Base-by-base conservation (phyloP, 1,284 basidiomycete species). In the Tylopilus sp. region DNA sequence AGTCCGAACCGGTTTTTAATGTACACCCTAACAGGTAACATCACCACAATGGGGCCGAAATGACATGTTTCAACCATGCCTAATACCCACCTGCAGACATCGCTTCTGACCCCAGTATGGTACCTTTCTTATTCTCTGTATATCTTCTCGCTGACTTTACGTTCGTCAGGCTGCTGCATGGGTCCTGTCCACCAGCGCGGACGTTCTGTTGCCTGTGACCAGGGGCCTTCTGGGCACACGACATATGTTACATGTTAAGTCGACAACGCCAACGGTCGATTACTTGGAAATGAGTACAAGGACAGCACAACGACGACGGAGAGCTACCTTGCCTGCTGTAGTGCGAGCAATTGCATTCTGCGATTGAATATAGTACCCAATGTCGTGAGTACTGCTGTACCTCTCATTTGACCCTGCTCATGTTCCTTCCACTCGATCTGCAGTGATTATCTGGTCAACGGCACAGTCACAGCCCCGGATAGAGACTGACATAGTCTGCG, bases 401-500 rank as follows among this genome's bases (percentile, higher is more conserved):
- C 6, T 49, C 22, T 29, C 29, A 29, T 29, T 29, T 29, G 29
- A 29, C 29, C 29, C 13, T 24, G 36, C 57, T 67, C 24, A 69
- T 65, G 57, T 6, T 18, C 24, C 19, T 61, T 51, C 15, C 41
- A 29, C 38, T 74, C 67, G 91, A 90, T 88, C 80, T 94, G 92
- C 69, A 90, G 89, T 12, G 81, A 89, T 67, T 77, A 80, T 29
- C 73, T 93, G 49, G 81, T 90, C 24, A 83, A 87, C 56, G 91
- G 89, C 22, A 90, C 88, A 19, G 83, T 82, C 3, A 51, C 73
- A n/a, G 84, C 84, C 1, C 67, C 78, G 1, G 85, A 84, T 1
- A 76, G 81, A 29, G 84, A 84, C 57, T 94, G 86, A 86, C 74
- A 91, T 90, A 88, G 84, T 81, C 5, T 94, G 92, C 67, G 84